These are phyloP conservation scores for Lepidium didymum DNA, from an alignment of 345 rosid species.

Conservation along the genomic window DNA sequence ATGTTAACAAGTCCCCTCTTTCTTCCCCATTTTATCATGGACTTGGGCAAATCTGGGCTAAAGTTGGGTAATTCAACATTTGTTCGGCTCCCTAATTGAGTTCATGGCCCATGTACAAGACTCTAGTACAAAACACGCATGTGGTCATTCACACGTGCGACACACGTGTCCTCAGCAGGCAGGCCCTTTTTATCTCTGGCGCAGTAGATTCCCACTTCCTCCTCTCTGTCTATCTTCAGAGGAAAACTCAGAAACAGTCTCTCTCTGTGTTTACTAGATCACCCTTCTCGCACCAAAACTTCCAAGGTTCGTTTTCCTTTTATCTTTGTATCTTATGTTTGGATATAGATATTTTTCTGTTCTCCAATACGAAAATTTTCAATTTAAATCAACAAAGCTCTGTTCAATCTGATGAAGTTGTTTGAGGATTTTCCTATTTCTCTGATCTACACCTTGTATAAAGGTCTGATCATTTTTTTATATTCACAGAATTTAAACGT, in stretches of 20 bases:
- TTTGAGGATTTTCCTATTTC: background rate
- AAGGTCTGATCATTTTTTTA: background rate
- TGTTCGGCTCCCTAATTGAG: background rate
- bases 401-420: background rate
- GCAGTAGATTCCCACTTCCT: background rate
- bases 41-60: background rate
- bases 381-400: background rate
- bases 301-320: conserved; percentile 7
- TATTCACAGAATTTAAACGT: background rate
- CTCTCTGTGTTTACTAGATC: background rate
- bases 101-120: background rate
- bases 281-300: background rate
- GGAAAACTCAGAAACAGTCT: background rate
- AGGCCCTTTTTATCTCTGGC: background rate
- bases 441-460: background rate
- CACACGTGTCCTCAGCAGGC: background rate
- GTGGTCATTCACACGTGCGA: conserved; percentile 9
- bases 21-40: background rate
- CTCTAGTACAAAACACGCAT: background rate
- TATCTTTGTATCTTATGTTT: background rate
- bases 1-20: background rate
- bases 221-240: background rate
- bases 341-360: background rate
- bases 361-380: background rate
- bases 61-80: conserved; percentile 4